phyloP scores from a whole-genome alignment of 768 basidiomycete genomes.

The Cubamyces lactineus region DNA sequence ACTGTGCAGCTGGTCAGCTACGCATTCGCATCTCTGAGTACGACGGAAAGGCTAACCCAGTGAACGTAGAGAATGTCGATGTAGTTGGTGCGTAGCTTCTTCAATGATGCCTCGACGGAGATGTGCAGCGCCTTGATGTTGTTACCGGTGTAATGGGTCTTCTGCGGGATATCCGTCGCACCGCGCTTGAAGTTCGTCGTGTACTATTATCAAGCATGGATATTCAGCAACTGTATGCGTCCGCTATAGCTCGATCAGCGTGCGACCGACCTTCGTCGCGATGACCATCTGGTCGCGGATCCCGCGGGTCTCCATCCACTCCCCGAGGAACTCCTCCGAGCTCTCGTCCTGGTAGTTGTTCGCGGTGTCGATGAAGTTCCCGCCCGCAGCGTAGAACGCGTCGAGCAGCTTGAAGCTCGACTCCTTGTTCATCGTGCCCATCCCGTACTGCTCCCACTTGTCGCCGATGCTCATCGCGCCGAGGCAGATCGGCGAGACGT shows the following conservation, averaged over 20 bases:
- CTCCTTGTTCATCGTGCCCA: slow-evolving; percentile 50
- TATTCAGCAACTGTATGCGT: not conserved
- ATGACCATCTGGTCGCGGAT: slow-evolving; percentile 53
- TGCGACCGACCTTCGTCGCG: slow-evolving; percentile 43
- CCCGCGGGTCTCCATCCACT: slow-evolving; percentile 50
- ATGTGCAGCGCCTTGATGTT: slow-evolving; percentile 42
- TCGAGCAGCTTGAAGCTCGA: slow-evolving; percentile 50
- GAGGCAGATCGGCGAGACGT: slow-evolving; percentile 52
- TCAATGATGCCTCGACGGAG: slow-evolving; percentile 39
- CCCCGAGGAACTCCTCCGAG: slow-evolving; percentile 58
- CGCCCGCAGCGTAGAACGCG: slow-evolving; percentile 47
- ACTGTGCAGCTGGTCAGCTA: slow-evolving; percentile 50
- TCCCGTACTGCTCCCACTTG: slow-evolving; percentile 40
- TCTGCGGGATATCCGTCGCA: slow-evolving; percentile 25
- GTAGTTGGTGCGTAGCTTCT: slow-evolving; percentile 47
- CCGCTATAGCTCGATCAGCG: not conserved
- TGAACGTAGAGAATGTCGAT: slow-evolving; percentile 52
- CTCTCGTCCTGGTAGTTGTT: slow-evolving; percentile 56
- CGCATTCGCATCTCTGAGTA: slow-evolving; percentile 46
- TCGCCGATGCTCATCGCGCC: slow-evolving; percentile 55
- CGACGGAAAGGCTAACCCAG: slow-evolving; percentile 35
- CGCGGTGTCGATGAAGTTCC: slow-evolving; percentile 54
- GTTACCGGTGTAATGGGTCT: slow-evolving; percentile 42
- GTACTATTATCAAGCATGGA: slow-evolving; percentile 23
- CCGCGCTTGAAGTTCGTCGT: slow-evolving; percentile 30